Evolutionary conservation across 306 rosid genomes (phyloP), one percentile per base, ranked within the genome.

Genomic region (Acacia confusa): DNA sequence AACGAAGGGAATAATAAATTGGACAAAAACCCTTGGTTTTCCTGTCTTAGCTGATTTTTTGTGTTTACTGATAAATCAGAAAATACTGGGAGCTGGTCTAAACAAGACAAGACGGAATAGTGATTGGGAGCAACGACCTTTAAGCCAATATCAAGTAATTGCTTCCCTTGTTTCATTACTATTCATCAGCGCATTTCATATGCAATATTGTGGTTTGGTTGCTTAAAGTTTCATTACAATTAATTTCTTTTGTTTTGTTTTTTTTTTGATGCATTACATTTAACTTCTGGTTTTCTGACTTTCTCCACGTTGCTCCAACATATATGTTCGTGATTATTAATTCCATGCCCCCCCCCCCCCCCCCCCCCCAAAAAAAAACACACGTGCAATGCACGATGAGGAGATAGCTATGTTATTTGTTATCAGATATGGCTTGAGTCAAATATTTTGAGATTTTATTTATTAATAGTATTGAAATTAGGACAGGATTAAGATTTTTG

Each of bases 81-180:
- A 95, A 92, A 83, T 93, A 72, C 70, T 95, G 61, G 99, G 99
- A 69, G 93, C 94, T 79, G 87, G 88, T 81, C 86, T 95, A 81
- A 92, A 95, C 92, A 95, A 95, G 90, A 93, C 97, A 47, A 89
- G 98, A 73, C 90, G 98, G 81, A 93, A 92, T 86, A 95, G 99
- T 85, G 86, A 95, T 77, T 95, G 97, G 99, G 99, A 95, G 85
- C 96, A 89, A 47, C 89, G 99, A 7, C 99, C 99, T 72, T 83
- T 95, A 81, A 85, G 94, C 45, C 83, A 68, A 82, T 89, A 93
- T 86, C 99, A 95, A 90, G 99, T 93, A 81, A 83, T 61, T 79
- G 74, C 71, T 77, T 50, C 77, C 38, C 52, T 76, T 47, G 65
- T 44, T 17, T 78, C 28, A 40, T 45, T 70, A 6, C 14, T 43